Evolutionary conservation across 1,284 basidiomycete genomes (phyloP).

Genomic region (Dichomitus squalens): DNA sequence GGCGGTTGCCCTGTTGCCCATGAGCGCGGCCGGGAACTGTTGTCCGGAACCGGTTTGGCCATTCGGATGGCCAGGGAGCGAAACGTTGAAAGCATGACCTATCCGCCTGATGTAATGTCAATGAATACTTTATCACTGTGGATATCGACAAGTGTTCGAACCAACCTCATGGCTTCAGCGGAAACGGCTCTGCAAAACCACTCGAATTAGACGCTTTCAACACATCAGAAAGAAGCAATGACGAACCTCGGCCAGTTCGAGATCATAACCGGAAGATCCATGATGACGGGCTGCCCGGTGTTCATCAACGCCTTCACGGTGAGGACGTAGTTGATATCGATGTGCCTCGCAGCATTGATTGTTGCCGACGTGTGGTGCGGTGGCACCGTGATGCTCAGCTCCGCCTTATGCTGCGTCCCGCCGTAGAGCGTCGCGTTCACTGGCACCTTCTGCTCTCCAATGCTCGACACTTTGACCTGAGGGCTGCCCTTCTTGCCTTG

Average conservation of each 20-base stretch:
- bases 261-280: constrained; percentile 76
- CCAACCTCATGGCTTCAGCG: constrained; percentile 63
- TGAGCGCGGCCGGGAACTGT: neutral
- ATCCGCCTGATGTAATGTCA: constrained; percentile 53
- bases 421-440: constrained; percentile 72
- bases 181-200: constrained; percentile 55
- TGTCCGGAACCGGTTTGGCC: constrained; percentile 5
- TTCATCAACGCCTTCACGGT: constrained; percentile 77
- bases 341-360: constrained; percentile 74
- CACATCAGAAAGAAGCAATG: neutral
- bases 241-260: constrained; percentile 73
- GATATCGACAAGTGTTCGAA: neutral
- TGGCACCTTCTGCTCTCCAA: constrained; percentile 69
- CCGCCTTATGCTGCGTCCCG: constrained; percentile 69
- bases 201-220: constrained; percentile 1
- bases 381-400: constrained; percentile 70
- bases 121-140: neutral
- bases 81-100: constrained; percentile 67
- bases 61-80: constrained; percentile 29
- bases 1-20: neutral
- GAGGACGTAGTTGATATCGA: constrained; percentile 81
- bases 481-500: constrained; percentile 59
- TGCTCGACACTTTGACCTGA: constrained; percentile 50
- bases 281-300: constrained; percentile 60
- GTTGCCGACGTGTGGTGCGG: constrained; percentile 75